Base-by-base conservation (phyloP, 2,329 filamentous ascomycete species). In the Thielaviopsis musarum region DNA sequence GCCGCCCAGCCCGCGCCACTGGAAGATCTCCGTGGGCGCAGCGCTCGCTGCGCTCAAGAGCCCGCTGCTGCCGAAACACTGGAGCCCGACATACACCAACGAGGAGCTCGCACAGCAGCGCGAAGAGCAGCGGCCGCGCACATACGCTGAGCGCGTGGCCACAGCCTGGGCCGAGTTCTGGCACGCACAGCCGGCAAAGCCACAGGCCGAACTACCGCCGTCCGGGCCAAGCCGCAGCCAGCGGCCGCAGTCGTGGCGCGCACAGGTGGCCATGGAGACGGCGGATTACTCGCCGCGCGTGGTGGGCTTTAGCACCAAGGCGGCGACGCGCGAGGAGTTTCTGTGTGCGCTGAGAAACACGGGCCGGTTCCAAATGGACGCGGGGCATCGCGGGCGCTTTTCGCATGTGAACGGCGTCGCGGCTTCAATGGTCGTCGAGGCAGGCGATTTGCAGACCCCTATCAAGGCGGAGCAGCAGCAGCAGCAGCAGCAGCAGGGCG, bases 41-140 rank as follows among this genome's bases (percentile, higher is more conserved):
- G 38, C 52, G 17, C 52, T 58, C 4, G 34, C 41, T 19, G 57
- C 34, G 2, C 38, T 58, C 4, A 9, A 24, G 26, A 54, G 30
- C 21, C 57, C 57, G 12, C 15, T 58, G 6, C 15, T 58, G 13
- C 28, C 28, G 6, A 58, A 58, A 15, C 28, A 30, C 24, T 58
- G 57, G 57, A 58, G 57, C 26, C 57, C 52, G 1, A 41, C 22
- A 49, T 59, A 59, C 28, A 57, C 30, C 19, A 10, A 9, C 13
- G 57, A 56, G 10, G 57, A 61, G 49, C 49, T 61, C 9, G 19
- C 38, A 6, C 57, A 54, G 17, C 60, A 61, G 48, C 30, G 38
- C 21, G n/a, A 56, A 28, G 57, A 61, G 38, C 60, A 59, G 54
- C 28, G 45, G 5, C 56, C 59, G 12, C 30, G 28, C 22, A 58